These are phyloP conservation scores for Orbilia ellipsospora DNA, from an alignment of 2,329 filamentous ascomycete genomes.

Conservation along the genomic window DNA sequence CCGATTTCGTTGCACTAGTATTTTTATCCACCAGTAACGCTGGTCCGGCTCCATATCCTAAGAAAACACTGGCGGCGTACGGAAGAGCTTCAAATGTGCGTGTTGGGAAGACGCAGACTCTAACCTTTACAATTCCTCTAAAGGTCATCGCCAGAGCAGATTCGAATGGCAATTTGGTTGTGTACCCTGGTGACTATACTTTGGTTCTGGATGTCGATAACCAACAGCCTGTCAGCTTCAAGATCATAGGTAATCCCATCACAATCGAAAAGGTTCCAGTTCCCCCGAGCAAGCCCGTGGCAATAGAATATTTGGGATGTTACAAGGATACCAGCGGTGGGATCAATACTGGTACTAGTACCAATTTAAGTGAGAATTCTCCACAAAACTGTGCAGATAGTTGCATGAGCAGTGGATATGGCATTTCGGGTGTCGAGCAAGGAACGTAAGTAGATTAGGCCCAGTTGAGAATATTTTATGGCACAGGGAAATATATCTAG, in stretches of 20 bases:
- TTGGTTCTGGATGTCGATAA: not conserved
- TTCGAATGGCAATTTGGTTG: not conserved
- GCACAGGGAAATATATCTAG: too few relatives aligned
- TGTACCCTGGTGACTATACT: not conserved
- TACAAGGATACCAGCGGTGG: not conserved
- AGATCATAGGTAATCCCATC: not conserved
- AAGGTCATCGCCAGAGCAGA: not conserved
- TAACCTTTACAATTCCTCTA: not conserved
- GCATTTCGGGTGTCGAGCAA: not conserved
- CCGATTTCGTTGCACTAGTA: too few relatives aligned
- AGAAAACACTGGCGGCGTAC: conserved; percentile 1
- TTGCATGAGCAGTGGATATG: not conserved
- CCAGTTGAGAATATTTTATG: too few relatives aligned
- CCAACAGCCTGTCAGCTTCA: not conserved
- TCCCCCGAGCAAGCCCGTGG: not conserved
- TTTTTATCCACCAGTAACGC: too few relatives aligned
- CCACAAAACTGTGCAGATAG: not conserved
- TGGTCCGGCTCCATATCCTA: not conserved
- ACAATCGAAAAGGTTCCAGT: not conserved
- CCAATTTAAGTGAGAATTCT: not conserved
- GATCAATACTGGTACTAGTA: not conserved
- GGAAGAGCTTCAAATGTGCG: conserved; percentile 1
- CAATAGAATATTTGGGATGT: not conserved
- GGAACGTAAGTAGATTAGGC: too few relatives aligned
- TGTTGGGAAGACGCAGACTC: not conserved